Evolutionary conservation across 768 basidiomycete species (phyloP), one percentile per base, ranked within the genome.

Genomic region (Hygrophoropsis aurantiaca): DNA sequence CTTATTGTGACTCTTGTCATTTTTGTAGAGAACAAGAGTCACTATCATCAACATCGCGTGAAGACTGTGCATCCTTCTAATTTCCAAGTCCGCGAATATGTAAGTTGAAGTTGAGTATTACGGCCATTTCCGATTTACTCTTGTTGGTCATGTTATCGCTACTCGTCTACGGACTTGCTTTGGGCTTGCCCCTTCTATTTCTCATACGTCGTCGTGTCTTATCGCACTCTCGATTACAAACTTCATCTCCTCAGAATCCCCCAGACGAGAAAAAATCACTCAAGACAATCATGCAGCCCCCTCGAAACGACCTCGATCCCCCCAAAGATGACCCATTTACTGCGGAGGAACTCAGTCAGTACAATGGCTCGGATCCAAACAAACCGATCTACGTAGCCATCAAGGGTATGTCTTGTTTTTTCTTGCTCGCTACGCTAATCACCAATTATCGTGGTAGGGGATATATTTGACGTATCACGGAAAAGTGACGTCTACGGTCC

Each of bases 321-420:
- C 89, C 91, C 16, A 88, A 89, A 65, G 72, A 85, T 53, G 85
- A 91, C 62, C 85, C 88, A 0, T 89, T 81, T 71, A 86, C 89
- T 0, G 73, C 74, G 13, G 77, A 78, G 51, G 67, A 88, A 53
- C 74, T 98, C 49, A 82, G 75, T 32, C 52, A 74, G 57, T 93
- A 74, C 62, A 82, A 94, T 65, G 94, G 94, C 15, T 70, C 73
- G 0, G 79, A 84, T 52, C 61, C 74, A 0, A 58, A 66, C 33
- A 81, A 80, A 55, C 90, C 91, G 1, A 90, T 98, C 51, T 93
- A 87, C 56, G 87, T 98, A 35, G 86, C 92, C 24, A 94, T 98
- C 71, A 97, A 97, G 76, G 91, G 90, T 84, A 48, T 35, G 61
- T 56, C 53, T 13, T 19, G 3, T 32, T 42, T 19, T 42, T 44